A percentile compares a stretch with the other conserved stretches of the same genome.
phyloP scores from a whole-genome alignment of 2,329 filamentous ascomycete genomes.

The Neopestalotiopsis rosae region DNA sequence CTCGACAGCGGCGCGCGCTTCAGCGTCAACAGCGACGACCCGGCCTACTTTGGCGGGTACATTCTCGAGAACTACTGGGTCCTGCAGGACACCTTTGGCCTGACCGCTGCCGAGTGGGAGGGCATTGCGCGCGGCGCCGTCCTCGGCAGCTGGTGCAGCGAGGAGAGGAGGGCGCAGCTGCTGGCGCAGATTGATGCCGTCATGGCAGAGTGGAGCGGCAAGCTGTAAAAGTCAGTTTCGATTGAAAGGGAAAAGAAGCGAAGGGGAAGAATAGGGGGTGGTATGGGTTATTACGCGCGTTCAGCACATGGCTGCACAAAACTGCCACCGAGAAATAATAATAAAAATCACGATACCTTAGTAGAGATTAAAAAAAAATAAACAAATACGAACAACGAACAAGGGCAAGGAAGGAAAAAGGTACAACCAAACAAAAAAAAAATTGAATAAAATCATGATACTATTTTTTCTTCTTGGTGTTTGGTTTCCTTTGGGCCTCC shows the following conservation, averaged over 20 bases:
- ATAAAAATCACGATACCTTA: too few relatives aligned
- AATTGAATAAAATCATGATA: not conserved
- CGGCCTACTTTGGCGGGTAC: constrained; percentile 78
- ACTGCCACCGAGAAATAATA: too few relatives aligned
- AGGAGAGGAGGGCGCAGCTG: constrained; percentile 66
- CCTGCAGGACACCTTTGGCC: constrained; percentile 72
- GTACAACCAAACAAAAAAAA: not conserved
- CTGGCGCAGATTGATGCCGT: constrained; percentile 50
- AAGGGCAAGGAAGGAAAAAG: not conserved
- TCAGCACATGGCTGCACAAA: too few relatives aligned
- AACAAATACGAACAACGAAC: too few relatives aligned
- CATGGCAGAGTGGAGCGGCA: constrained; percentile 30
- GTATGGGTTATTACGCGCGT: too few relatives aligned
- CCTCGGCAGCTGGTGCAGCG: constrained; percentile 71
- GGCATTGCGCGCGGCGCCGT: constrained; percentile 66
- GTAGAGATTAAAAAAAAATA: too few relatives aligned
- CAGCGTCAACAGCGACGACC: constrained; percentile 77
- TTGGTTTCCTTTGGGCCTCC: not conserved
- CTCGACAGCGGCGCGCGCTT: constrained; percentile 69
- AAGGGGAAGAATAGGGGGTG: too few relatives aligned
- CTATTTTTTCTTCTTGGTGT: not conserved
- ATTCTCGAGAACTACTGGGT: constrained; percentile 77
- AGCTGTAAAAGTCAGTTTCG: not conserved
- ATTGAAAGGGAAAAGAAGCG: too few relatives aligned
- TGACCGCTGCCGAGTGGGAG: constrained; percentile 71